These are phyloP conservation scores for Lentinula sp. DNA, from an alignment of 768 basidiomycete genomes.

Conservation along the genomic window DNA sequence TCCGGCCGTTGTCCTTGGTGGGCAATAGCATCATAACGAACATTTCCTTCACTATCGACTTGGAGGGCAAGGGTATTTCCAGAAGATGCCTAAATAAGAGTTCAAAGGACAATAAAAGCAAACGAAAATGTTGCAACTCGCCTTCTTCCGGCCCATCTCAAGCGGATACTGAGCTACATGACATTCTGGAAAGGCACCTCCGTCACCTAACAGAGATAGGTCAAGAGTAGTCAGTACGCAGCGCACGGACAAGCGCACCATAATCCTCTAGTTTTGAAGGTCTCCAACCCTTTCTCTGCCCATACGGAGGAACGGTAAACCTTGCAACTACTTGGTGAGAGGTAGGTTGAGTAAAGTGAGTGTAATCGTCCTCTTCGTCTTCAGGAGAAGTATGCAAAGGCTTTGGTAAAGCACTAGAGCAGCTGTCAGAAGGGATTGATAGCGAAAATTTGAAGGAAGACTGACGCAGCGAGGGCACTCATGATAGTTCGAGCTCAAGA, in stretches of 20 bases:
- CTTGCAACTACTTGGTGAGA: slow-evolving; percentile 43
- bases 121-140: slow-evolving; percentile 21
- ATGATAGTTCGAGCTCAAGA: slow-evolving; percentile 10
- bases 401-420: slow-evolving; percentile 53
- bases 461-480: slow-evolving; percentile 73
- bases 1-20: slow-evolving; percentile 88
- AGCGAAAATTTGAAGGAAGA: slow-evolving; percentile 11
- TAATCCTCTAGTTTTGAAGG: slow-evolving; percentile 81
- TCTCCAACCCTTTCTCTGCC: slow-evolving; percentile 81
- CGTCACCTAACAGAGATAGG: slow-evolving; percentile 49
- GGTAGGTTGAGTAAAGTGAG: slow-evolving; percentile 18
- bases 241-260: slow-evolving; percentile 40
- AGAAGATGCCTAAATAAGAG: slow-evolving; percentile 58
- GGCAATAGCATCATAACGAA: slow-evolving; percentile 95
- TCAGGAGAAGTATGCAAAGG: slow-evolving; percentile 49
- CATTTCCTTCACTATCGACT: slow-evolving; percentile 94
- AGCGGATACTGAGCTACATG: slow-evolving; percentile 96
- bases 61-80: slow-evolving; percentile 95
- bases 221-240: no score
- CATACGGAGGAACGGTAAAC: slow-evolving; percentile 71
- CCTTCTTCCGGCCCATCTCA: slow-evolving; percentile 95
- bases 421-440: neutral
- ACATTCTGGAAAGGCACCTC: slow-evolving; percentile 90
- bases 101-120: neutral
- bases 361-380: slow-evolving; percentile 58